Evolutionary conservation across 805 yeast genomes (phyloP), one percentile per base, ranked within the genome.

Genomic region (Lipomyces japonicus): DNA sequence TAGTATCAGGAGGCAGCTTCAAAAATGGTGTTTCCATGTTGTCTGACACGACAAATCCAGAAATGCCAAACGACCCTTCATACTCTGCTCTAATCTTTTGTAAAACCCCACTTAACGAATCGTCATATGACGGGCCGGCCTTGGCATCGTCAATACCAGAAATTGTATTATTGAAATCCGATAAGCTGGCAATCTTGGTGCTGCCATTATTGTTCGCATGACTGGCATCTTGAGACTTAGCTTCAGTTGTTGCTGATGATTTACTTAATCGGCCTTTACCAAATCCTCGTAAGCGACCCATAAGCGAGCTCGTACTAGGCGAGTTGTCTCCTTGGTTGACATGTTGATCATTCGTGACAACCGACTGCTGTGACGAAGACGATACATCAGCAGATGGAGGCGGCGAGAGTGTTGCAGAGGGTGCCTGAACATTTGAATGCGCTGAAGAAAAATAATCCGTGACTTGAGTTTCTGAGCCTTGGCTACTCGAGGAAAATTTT

Each of bases 21-120:
- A 73, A 46, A 1, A 57, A 38, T 5, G 76, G 75, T 2, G 68
- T 64, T 21, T 69, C 73, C 5, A 51, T 57, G 14, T 46, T 28
- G 0, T 63, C 30, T 4, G 71, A 63, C n/a, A 56, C 51, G 6
- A 45, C 26, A 25, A 51, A 41, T 10, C 39, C 36, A 2, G 58
- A 45, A 4, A 37, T 18, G 6, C 39, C 48, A 18, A 42, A 42
- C 19, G 48, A 32, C 24, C 46, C 24, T 35, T 46, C 40, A 41
- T 49, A 43, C 14, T 60, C 59, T 39, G 46, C 39, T 31, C 53
- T 39, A 3, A 52, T 16, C n/a, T 46, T 43, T 34, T 53, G 53
- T 2, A 61, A 40, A 5, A 60, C 56, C 26, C 62, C 65, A 9
- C 40, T 37, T 35, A 62, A 24, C 16, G 57, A 53, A 37, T 55